phyloP scores from a whole-genome alignment of 2,329 filamentous ascomycete species.

The Cyphellophora attinorum region DNA sequence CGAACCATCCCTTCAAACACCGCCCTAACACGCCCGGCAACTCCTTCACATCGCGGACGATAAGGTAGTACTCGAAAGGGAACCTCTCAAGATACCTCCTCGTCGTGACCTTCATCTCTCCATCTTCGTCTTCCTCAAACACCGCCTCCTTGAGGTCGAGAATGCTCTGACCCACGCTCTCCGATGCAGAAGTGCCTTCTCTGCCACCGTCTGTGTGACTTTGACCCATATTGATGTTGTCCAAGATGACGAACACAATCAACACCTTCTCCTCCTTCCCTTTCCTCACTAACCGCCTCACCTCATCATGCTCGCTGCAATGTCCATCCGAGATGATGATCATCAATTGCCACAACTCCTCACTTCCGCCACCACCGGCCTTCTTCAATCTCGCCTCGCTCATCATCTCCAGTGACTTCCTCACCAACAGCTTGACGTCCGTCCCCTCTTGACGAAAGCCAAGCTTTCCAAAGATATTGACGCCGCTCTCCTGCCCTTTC shows the following conservation, averaged over 20 bases:
- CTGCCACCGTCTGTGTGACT: constrained; percentile 19
- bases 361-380: constrained; percentile 31
- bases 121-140: constrained; percentile 54
- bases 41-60: constrained; percentile 86
- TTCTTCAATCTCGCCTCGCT: constrained; percentile 57
- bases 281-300: constrained; percentile 72
- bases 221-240: constrained; percentile 1
- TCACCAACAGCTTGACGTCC: constrained; percentile 70
- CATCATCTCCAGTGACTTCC: constrained; percentile 72
- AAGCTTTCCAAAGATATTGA: constrained; percentile 75
- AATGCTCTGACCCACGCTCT: constrained; percentile 47
- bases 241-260: constrained; percentile 96
- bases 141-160: constrained; percentile 79
- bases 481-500: constrained; percentile 68
- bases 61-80: constrained; percentile 92
- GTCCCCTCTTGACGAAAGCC: constrained; percentile 78
- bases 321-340: constrained; percentile 90
- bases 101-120: constrained; percentile 61
- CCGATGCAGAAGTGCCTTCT: constrained; percentile 16
- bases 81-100: constrained; percentile 91
- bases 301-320: constrained; percentile 78
- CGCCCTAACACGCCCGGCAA: constrained; percentile 80
- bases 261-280: constrained; percentile 92
- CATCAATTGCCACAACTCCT: constrained; percentile 89
- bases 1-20: constrained; percentile 92